Conservation (phyloP, 2,329 filamentous ascomycete species). For the Alternaria alternata region DNA sequence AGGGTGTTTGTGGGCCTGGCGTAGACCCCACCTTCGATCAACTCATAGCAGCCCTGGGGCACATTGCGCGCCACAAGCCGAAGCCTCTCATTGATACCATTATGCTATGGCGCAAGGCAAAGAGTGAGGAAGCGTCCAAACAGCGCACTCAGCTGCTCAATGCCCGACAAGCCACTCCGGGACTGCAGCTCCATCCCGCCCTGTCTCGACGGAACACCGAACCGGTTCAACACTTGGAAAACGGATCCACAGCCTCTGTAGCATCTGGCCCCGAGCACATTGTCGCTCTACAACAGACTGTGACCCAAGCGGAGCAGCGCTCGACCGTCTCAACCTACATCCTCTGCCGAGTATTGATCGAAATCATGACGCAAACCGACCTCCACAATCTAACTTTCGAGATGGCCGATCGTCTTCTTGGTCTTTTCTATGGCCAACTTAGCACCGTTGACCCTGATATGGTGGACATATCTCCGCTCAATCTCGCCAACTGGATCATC, state of each 20-base stretch:
- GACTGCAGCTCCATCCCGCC: constrained; percentile 30
- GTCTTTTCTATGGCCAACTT: constrained; percentile 95
- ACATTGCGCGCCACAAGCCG: constrained; percentile 92
- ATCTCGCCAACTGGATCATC: constrained; percentile 93
- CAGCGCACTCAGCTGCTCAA: constrained; percentile 44
- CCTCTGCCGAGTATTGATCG: constrained; percentile 89
- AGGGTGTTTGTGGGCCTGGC: constrained; percentile 88
- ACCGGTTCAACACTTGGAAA: constrained; percentile 40
- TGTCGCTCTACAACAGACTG: constrained; percentile 69
- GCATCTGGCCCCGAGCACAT: constrained; percentile 40
- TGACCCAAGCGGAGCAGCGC: constrained; percentile 82
- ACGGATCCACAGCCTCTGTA: constrained; percentile 36
- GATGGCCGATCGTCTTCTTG: constrained; percentile 93
- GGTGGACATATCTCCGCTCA: constrained; percentile 77
- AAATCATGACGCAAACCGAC: constrained; percentile 91
- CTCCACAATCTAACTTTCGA: constrained; percentile 83
- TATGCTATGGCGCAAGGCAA: constrained; percentile 97
- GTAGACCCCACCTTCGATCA: constrained; percentile 92
- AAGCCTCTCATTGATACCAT: constrained; percentile 96
- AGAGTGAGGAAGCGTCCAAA: constrained; percentile 79
- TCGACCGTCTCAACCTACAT: constrained; percentile 97
- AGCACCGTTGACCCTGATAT: constrained; percentile 88
- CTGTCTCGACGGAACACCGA: constrained; percentile 51
- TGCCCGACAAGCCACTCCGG: constrained; percentile 39
- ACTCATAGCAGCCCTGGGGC: constrained; percentile 88